A percentile compares a stretch with the other conserved stretches of the same genome.
Conservation (phyloP, 78 protist genomes). For the Polysphondylium violaceum region DNA sequence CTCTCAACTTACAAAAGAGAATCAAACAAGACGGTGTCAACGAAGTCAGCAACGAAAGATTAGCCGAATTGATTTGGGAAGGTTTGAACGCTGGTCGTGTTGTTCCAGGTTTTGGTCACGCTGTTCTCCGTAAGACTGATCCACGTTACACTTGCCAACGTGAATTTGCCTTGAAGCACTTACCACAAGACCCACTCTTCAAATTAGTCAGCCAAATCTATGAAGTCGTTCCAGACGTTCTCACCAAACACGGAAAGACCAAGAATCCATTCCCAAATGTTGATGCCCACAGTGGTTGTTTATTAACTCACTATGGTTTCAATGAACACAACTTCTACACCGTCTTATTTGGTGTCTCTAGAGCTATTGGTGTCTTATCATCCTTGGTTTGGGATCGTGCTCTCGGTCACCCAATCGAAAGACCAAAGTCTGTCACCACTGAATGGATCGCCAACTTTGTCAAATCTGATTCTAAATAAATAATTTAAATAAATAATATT, state of each 20-base stretch:
- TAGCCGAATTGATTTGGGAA: constrained; percentile 92
- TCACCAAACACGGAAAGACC: constrained; percentile 96
- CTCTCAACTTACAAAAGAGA: constrained; percentile 36
- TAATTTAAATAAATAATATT: not conserved
- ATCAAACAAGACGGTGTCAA: constrained; percentile 62
- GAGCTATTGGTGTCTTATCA: constrained; percentile 97
- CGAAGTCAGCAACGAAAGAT: constrained; percentile 78
- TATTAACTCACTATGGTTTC: constrained; percentile 82
- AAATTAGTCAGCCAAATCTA: constrained; percentile 89
- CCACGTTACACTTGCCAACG: constrained; percentile 98
- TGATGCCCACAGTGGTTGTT: constrained; percentile 98
- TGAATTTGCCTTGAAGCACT: constrained; percentile 96
- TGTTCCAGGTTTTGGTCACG: constrained; percentile 99
- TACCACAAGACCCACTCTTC: constrained; percentile 96
- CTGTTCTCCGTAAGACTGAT: constrained; percentile 96
- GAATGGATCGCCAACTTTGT: constrained; percentile 70
- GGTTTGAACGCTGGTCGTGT: constrained; percentile 96
- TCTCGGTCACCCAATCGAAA: constrained; percentile 95
- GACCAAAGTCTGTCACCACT: constrained; percentile 97
- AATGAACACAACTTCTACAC: constrained; percentile 94
- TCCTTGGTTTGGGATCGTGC: constrained; percentile 95
- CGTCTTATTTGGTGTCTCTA: constrained; percentile 96
- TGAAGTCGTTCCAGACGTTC: constrained; percentile 93
- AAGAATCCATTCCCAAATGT: constrained; percentile 99
- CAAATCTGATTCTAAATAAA: not conserved